Evolutionary conservation across 2,329 filamentous ascomycete genomes (phyloP).

Genomic region (Pseudogymnoascus sp.): DNA sequence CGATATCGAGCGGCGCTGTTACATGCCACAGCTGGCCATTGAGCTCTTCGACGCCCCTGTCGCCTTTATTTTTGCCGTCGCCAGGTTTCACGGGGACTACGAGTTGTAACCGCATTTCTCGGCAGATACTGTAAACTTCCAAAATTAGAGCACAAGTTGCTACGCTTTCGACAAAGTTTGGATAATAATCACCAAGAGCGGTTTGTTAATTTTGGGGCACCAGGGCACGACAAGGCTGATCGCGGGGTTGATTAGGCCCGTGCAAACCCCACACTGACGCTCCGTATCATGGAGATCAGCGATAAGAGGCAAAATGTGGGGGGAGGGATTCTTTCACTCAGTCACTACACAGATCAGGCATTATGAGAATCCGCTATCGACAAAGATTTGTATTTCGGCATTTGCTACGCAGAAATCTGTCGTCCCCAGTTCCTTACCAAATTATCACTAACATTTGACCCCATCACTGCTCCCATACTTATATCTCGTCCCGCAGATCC

Average conservation of each 20-base stretch:
- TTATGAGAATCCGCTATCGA: not conserved
- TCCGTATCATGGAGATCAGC: not conserved
- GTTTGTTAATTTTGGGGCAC: not conserved
- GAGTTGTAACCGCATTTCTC: constrained; percentile 11
- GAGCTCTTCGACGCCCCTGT: constrained; percentile 15
- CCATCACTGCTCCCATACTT: not conserved
- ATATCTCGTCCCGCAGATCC: not conserved
- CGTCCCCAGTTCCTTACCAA: not conserved
- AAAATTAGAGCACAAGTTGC: not conserved
- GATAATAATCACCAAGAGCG: not conserved
- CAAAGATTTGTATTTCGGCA: not conserved
- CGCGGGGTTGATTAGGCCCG: constrained; percentile 1
- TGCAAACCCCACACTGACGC: not conserved
- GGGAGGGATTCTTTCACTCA: not conserved
- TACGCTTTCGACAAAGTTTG: not conserved
- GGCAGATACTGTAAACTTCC: not conserved
- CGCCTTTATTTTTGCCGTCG: constrained; percentile 12
- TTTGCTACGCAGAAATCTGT: not conserved
- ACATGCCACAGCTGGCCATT: constrained; percentile 17
- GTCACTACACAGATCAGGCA: not conserved
- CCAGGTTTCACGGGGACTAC: constrained; percentile 14
- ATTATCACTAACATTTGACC: not conserved
- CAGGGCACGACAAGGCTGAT: not conserved
- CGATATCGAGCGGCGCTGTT: constrained; percentile 11
- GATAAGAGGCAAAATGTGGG: not conserved